These are phyloP conservation scores for Middelhovenomyces tepae DNA, from an alignment of 805 yeast genomes.

Conservation along the genomic window DNA sequence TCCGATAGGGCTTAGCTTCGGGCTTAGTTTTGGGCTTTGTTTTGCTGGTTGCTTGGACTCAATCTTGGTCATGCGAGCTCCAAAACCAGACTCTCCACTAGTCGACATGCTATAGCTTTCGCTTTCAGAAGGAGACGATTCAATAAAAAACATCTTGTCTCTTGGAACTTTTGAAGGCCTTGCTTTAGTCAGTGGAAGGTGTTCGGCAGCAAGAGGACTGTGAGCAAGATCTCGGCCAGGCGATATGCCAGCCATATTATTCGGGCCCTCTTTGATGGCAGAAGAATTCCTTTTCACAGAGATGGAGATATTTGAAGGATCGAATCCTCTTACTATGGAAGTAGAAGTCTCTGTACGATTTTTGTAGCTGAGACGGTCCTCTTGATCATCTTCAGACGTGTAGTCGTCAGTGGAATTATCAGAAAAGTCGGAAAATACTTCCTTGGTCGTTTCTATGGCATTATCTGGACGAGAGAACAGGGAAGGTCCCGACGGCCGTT, in stretches of 20 bases:
- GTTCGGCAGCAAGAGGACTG: neutral
- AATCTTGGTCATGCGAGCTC: too few species aligned
- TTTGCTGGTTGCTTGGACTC: too few species aligned
- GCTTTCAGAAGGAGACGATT: constrained; percentile 30
- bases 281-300: constrained; percentile 20
- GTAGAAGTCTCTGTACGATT: constrained; percentile 25
- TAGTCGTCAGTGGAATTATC: constrained; percentile 8
- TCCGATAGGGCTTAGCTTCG: too few species aligned
- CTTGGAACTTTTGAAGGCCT: constrained; percentile 19
- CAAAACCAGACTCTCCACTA: too few species aligned
- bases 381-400: neutral
- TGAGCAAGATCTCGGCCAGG: neutral
- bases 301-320: constrained; percentile 30
- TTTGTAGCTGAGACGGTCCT: constrained; percentile 6
- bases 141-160: constrained; percentile 32
- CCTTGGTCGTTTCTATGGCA: too few species aligned
- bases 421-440: too few species aligned
- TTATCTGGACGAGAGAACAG: too few species aligned
- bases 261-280: constrained; percentile 18
- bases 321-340: constrained; percentile 30
- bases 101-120: constrained; percentile 21
- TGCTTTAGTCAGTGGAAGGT: constrained; percentile 13
- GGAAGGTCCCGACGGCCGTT: too few species aligned
- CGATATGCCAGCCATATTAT: constrained; percentile 6
- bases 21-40: too few species aligned